Evolutionary conservation across 2,329 filamentous ascomycete species (phyloP), one percentile per base, ranked within the genome.

Genomic region (Penicillium sp.): DNA sequence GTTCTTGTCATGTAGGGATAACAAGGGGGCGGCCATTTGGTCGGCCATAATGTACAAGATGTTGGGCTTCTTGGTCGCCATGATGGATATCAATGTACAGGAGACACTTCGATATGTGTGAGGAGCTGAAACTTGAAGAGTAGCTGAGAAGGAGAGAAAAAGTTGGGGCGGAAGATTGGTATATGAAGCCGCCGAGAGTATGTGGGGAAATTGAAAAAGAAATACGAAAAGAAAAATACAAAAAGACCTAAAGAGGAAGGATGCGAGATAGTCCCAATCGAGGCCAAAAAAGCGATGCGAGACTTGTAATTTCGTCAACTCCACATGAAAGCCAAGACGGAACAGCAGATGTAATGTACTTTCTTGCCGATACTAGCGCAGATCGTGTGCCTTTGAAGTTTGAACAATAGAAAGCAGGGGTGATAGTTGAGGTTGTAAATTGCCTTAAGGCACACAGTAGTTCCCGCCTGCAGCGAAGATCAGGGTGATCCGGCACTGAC

Each of bases 11-110:
- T 96, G 90, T 76, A 95, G 92, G 75, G 90, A 92, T 60, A 96
- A 82, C 60, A 91, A 80, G 14, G 91, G 91, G 25, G 91, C 91
- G 14, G 91, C 88, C 69, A 96, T 83, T 75, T 96, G 91, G 73
- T 96, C 91, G 46, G 91, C 91, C 90, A 96, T 95, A 75, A 96
- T 95, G 77, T 93, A 95, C 39, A 91, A 78, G 59, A 92, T 88
- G 71, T 91, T 91, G 53, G 87, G 87, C 67, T 79, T 79, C 59
- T 76, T 76, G 51, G 66, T 53, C 41, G 66, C 63, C 68, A 70
- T 71, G 61, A 34, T 60, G 60, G 39, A 46, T 31, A 36, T 34
- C 4, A 29, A 12, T 2, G 37, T 44, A 29, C 16, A 29, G 19
- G 19, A 14, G 14, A 18, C 13, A 34, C 12, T 39, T 18, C n/a